phyloP scores from a whole-genome alignment of 2,329 filamentous ascomycete genomes.

The Proliferodiscus dingleyae region DNA sequence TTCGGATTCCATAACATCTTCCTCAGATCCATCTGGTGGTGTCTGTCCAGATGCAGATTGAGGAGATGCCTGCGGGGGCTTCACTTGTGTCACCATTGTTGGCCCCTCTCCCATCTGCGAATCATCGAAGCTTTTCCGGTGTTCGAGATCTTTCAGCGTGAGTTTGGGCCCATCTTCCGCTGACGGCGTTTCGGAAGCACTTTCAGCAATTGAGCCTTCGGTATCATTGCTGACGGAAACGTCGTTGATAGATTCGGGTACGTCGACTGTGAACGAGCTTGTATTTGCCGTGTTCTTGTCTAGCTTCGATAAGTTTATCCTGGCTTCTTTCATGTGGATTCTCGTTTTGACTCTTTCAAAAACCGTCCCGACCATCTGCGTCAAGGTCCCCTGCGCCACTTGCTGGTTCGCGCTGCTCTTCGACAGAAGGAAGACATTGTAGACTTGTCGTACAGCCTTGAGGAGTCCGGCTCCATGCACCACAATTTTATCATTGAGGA shows the following conservation, averaged over 20 bases:
- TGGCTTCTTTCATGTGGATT: conserved; percentile 79
- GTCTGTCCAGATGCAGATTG: conserved; percentile 51
- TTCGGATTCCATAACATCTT: conserved; percentile 54
- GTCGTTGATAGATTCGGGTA: conserved; percentile 25
- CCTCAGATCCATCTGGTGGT: conserved; percentile 47
- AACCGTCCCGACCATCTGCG: conserved; percentile 97
- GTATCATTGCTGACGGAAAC: conserved; percentile 18
- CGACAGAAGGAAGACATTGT: conserved; percentile 97
- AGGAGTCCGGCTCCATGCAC: conserved; percentile 93
- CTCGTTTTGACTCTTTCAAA: conserved; percentile 90
- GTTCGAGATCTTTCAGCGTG: conserved; percentile 61
- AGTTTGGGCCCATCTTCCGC: conserved; percentile 47
- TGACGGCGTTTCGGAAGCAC: conserved; percentile 20
- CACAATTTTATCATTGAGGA: conserved; percentile 97
- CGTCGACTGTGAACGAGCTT: conserved; percentile 31
- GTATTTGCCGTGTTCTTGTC: conserved; percentile 26
- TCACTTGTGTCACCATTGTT: conserved; percentile 61
- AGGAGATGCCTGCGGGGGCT: conserved; percentile 38
- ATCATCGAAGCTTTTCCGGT: conserved; percentile 62
- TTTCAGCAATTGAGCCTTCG: conserved; percentile 26
- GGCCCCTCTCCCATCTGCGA: conserved; percentile 62
- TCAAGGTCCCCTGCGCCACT: conserved; percentile 92
- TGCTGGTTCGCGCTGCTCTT: conserved; percentile 93
- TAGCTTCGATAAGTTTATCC: conserved; percentile 45
- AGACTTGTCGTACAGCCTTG: conserved; percentile 95